Percentiles rank a stretch among this genome's conserved stretches.
These are phyloP conservation scores for Corymbia maculata DNA, from an alignment of 345 rosid species.

Conservation along the genomic window DNA sequence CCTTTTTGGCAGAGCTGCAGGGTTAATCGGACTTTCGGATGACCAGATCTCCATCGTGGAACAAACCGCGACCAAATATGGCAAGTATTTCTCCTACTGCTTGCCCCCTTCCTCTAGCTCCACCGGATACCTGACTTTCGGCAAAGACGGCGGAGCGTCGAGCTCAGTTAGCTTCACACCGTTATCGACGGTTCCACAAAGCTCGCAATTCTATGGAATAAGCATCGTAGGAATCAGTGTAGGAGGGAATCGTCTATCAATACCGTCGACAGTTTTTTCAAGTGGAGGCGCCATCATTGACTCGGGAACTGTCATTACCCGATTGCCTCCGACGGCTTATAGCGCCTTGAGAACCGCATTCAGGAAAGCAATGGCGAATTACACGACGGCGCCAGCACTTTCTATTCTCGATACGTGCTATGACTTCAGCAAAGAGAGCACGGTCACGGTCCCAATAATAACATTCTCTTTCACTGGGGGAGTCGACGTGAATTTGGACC, in stretches of 20 bases:
- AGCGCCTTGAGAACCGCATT: constrained; percentile 2
- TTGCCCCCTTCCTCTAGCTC: constrained; percentile 13
- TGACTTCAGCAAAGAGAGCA: not conserved
- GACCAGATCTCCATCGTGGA: constrained; percentile 2
- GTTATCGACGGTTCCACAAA: not conserved
- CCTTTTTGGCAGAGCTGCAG: not conserved
- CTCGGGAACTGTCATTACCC: constrained; percentile 21
- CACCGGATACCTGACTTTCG: constrained; percentile 12
- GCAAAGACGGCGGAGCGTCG: not conserved
- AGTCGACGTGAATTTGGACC: not conserved
- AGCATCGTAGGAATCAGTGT: constrained; percentile 1
- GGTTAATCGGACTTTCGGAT: constrained; percentile 1
- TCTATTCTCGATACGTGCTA: constrained; percentile 21
- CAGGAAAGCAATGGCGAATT: not conserved
- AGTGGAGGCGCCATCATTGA: constrained; percentile 8
- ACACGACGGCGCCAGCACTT: not conserved
- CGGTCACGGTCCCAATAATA: not conserved
- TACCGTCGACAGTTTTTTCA: not conserved
- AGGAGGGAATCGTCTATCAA: not conserved
- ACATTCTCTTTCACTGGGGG: not conserved
- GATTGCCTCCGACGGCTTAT: constrained; percentile 16
- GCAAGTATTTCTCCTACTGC: constrained; percentile 18
- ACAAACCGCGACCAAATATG: constrained; percentile 9
- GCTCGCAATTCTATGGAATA: constrained; percentile 9
- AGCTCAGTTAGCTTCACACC: constrained; percentile 14